Evolutionary conservation across 2,329 filamentous ascomycete genomes (phyloP), one percentile per base, ranked within the genome.

Genomic region (Thyridium curvatum): DNA sequence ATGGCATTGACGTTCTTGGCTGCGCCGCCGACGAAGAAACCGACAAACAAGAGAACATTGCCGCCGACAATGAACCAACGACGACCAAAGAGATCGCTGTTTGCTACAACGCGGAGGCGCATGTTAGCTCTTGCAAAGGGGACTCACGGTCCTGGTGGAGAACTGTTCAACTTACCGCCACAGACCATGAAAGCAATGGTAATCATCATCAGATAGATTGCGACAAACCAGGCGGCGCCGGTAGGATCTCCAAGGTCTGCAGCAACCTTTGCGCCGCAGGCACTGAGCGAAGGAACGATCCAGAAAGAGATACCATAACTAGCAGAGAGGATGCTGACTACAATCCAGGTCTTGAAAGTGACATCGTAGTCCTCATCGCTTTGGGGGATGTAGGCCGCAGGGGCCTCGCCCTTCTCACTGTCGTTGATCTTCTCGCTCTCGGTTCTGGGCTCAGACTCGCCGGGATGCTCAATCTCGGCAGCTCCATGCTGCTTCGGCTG

Each of bases 1-100:
- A 69, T 43, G 7, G 58, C 42, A 9, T 54, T 62, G 26, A 56
- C 60, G 44, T 50, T 65, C 46, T 60, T 65, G 13, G 65, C 62
- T 2, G 56, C 51, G 6, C 55, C 63, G 13, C 59, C 60, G 4
- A 67, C 46, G 12, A 66, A 56, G 41, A 61, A 56, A 7, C 63
- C 62, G n/a, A 63, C 42, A 36, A 58, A 58, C 30, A 58, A 52
- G 13, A 65, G 42, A 31, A 65, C 47, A 42, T 69, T 68, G 14
- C 66, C 66, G 17, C 56, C 49, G 2, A 67, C 55, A 32, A 69
- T 51, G 46, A 69, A 69, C 63, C 63, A 69, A 26, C 66, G 56
- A 40, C 69, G 61, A 12, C 69, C 67, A 15, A 71, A 60, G 12
- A 71, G 52, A 49, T 72, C 68, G 10, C 64, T 68, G 49, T 71